Evolutionary conservation across 768 basidiomycete genomes (phyloP).

Genomic region (Agrocybe chaxingu): DNA sequence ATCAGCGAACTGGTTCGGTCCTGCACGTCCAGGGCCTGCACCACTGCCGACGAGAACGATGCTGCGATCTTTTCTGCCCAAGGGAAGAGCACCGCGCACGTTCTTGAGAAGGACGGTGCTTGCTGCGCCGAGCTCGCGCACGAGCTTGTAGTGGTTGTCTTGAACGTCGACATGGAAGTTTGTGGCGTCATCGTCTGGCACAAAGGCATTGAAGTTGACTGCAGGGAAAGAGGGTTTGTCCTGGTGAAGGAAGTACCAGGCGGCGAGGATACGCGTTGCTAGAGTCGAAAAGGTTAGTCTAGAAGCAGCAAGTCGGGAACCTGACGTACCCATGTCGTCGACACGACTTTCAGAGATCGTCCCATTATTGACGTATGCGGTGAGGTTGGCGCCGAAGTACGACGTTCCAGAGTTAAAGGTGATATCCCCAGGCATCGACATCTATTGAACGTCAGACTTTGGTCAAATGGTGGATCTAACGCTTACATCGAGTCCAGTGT

Average conservation of each 20-base stretch:
- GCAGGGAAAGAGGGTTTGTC: slow-evolving; percentile 59
- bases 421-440: slow-evolving; percentile 70
- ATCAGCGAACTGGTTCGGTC: slow-evolving; percentile 71
- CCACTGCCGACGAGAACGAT: slow-evolving; percentile 64
- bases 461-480: not conserved
- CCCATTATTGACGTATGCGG: slow-evolving; percentile 67
- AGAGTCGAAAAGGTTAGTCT: not conserved
- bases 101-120: slow-evolving; percentile 81
- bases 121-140: slow-evolving; percentile 73
- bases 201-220: slow-evolving; percentile 72
- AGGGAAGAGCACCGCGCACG: slow-evolving; percentile 47
- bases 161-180: slow-evolving; percentile 69
- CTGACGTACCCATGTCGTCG: slow-evolving; percentile 68
- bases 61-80: slow-evolving; percentile 41
- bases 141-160: slow-evolving; percentile 61
- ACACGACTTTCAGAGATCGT: slow-evolving; percentile 63
- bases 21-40: slow-evolving; percentile 58
- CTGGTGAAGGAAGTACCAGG: slow-evolving; percentile 67
- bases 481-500: slow-evolving; percentile 63
- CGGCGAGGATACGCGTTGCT: slow-evolving; percentile 74
- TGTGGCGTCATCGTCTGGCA: slow-evolving; percentile 42
- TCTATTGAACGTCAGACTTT: slow-evolving; percentile 30
- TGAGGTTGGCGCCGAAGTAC: slow-evolving; percentile 68
- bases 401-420: slow-evolving; percentile 43
- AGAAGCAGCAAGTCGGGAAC: not conserved